Evolutionary conservation across 2,329 filamentous ascomycete genomes (phyloP).

Genomic region (Huntiella decipiens): DNA sequence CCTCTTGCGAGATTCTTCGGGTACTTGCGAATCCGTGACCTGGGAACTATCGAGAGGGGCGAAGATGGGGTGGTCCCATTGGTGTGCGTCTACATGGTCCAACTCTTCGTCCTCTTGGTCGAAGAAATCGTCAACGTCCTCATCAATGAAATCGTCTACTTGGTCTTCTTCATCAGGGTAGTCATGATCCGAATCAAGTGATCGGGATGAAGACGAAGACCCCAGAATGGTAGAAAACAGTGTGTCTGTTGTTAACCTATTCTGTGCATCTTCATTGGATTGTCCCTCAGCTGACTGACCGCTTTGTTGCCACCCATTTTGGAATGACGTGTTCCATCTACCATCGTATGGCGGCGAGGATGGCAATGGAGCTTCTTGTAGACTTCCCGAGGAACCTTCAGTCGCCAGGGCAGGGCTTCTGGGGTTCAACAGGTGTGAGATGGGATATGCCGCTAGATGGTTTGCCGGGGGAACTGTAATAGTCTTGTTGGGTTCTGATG

Average conservation of each 20-base stretch:
- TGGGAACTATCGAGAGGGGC: neutral
- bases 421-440: too few species aligned
- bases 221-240: neutral
- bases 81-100: neutral
- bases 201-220: neutral
- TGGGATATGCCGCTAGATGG: too few species aligned
- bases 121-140: neutral
- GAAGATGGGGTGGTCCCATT: neutral
- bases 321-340: too few species aligned
- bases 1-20: constrained; percentile 6
- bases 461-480: too few species aligned
- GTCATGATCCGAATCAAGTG: neutral
- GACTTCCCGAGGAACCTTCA: too few species aligned
- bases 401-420: too few species aligned
- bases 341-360: too few species aligned
- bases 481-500: too few species aligned
- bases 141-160: neutral
- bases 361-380: too few species aligned
- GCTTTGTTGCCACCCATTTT: too few species aligned
- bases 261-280: neutral
- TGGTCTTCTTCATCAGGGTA: neutral
- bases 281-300: too few species aligned
- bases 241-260: neutral
- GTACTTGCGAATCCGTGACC: constrained; percentile 2
- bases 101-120: neutral